These are phyloP conservation scores for Penicillium corylophilum DNA, from an alignment of 2,329 filamentous ascomycete species.

Conservation along the genomic window DNA sequence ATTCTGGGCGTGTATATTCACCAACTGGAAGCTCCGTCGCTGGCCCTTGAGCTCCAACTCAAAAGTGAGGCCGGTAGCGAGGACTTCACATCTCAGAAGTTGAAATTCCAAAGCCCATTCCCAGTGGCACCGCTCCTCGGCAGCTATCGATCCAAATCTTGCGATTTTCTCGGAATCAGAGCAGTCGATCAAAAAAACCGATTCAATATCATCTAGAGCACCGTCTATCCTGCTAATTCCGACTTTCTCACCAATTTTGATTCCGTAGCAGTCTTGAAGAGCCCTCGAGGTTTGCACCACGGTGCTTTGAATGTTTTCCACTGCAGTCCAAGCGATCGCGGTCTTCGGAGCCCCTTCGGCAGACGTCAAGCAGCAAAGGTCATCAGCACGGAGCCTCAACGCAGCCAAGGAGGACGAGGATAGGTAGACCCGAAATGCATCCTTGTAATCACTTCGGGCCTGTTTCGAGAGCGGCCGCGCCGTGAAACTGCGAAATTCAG, in stretches of 20 bases:
- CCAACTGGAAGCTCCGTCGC: conserved; percentile 62
- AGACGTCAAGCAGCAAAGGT: conserved; percentile 50
- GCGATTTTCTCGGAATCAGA: conserved; percentile 44
- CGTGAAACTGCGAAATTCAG: conserved; percentile 47
- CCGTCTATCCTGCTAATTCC: conserved; percentile 56
- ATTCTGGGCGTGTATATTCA: conserved; percentile 53
- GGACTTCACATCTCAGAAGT: conserved; percentile 59
- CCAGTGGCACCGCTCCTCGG: conserved; percentile 46
- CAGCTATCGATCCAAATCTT: conserved; percentile 34
- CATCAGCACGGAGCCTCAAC: conserved; percentile 57
- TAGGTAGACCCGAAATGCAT: conserved; percentile 60
- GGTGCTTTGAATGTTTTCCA: conserved; percentile 64
- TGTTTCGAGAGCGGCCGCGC: conserved; percentile 55
- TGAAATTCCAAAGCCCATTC: conserved; percentile 49
- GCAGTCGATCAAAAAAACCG: conserved; percentile 62
- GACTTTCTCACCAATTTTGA: conserved; percentile 71
- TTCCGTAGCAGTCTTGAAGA: conserved; percentile 68
- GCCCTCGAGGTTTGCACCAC: conserved; percentile 71
- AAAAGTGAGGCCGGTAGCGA: conserved; percentile 69
- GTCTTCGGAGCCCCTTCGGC: conserved; percentile 47
- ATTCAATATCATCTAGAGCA: conserved; percentile 54
- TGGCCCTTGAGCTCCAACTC: conserved; percentile 59
- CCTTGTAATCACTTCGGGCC: conserved; percentile 50
- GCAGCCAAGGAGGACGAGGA: conserved; percentile 56
- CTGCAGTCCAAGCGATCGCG: conserved; percentile 63